Percentiles rank a stretch among this genome's conserved stretches.
Evolutionary conservation across 2,329 filamentous ascomycete genomes (phyloP).

Genomic region (Talaromyces sp.): DNA sequence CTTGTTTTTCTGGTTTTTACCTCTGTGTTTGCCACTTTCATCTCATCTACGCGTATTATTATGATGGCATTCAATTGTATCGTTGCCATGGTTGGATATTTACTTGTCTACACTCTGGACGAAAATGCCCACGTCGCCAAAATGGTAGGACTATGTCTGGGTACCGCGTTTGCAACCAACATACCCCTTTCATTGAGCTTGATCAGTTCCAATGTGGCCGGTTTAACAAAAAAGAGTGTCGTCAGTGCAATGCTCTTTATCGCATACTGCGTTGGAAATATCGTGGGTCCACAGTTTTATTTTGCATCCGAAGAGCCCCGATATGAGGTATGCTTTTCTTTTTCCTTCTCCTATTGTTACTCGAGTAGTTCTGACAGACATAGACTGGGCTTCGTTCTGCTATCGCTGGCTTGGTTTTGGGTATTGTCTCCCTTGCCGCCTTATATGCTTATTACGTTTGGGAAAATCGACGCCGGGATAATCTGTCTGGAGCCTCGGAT

Average conservation of each 20-base stretch:
- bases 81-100: conserved; percentile 25
- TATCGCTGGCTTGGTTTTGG: conserved; percentile 8
- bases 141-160: conserved; percentile 25
- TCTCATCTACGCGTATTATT: conserved; percentile 22
- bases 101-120: conserved; percentile 26
- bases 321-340: conserved; percentile 20
- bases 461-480: conserved; percentile 26
- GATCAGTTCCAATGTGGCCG: conserved; percentile 30
- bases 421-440: conserved; percentile 24
- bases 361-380: not conserved
- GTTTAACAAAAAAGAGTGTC: conserved; percentile 30
- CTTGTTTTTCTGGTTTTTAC: conserved; percentile 27
- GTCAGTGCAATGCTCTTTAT: conserved; percentile 45
- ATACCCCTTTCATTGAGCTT: conserved; percentile 30
- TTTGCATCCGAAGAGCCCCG: conserved; percentile 24
- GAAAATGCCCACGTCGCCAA: conserved; percentile 20
- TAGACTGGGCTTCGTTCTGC: conserved; percentile 6
- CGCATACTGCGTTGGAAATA: conserved; percentile 32
- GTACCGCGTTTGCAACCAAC: conserved; percentile 27
- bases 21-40: conserved; percentile 20
- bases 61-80: conserved; percentile 29
- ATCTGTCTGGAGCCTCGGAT: conserved; percentile 19
- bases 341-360: not conserved
- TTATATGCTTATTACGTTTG: conserved; percentile 23
- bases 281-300: conserved; percentile 30